A percentile compares a stretch with the other conserved stretches of the same genome.
phyloP scores from a whole-genome alignment of 2,329 filamentous ascomycete species.

The Shiraia bambusicola region DNA sequence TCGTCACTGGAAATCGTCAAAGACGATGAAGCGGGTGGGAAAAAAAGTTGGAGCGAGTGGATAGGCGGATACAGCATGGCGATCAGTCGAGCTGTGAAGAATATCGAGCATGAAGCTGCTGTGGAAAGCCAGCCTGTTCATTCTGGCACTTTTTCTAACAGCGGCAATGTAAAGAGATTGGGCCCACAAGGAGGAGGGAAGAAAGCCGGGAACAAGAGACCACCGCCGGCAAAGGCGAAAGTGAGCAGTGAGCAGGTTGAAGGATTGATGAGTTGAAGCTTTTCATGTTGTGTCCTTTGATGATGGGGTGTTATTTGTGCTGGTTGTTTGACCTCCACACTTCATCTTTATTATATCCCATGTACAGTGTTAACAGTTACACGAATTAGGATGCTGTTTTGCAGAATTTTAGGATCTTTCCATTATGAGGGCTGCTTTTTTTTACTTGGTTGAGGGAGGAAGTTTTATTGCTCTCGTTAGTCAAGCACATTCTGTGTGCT shows the following conservation, averaged over 20 bases:
- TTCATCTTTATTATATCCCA: too few species aligned
- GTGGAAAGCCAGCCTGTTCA: conserved; percentile 28
- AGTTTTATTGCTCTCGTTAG: too few species aligned
- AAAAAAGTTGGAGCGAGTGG: conserved; percentile 42
- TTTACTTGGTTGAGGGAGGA: too few species aligned
- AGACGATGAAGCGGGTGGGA: conserved; percentile 16
- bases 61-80: conserved; percentile 43
- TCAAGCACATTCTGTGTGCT: too few species aligned
- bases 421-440: too few species aligned
- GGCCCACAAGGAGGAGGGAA: conserved; percentile 9
- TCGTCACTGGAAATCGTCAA: conserved; percentile 17
- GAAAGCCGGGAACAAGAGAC: conserved; percentile 15
- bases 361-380: too few species aligned
- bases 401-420: too few species aligned
- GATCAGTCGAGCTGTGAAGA: conserved; percentile 39
- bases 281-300: too few species aligned
- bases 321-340: too few species aligned
- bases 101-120: conserved; percentile 40
- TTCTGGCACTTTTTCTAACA: background rate
- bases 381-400: too few species aligned
- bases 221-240: conserved; percentile 20
- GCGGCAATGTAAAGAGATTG: conserved; percentile 7
- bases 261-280: conserved; percentile 25
- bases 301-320: too few species aligned
- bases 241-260: conserved; percentile 30